These are phyloP conservation scores for Posidonia australis DNA, from an alignment of 106 monocot genomes.

Conservation along the genomic window DNA sequence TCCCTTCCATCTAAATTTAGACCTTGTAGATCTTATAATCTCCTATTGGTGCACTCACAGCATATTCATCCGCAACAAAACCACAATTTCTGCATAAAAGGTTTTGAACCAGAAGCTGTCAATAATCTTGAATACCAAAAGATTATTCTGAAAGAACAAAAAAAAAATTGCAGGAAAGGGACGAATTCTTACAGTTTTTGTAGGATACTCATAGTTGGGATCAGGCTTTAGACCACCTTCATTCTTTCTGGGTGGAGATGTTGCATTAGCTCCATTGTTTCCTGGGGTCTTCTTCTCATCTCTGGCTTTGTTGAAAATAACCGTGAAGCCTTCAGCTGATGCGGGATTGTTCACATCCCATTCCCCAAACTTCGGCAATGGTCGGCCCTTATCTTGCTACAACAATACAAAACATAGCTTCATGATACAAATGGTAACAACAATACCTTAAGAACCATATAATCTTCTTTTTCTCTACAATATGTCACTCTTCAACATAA, in stretches of 20 bases:
- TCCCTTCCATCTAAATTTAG: neutral
- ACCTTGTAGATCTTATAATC: neutral
- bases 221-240: constrained; percentile 18
- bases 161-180: neutral
- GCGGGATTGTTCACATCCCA: constrained; percentile 92
- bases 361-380: constrained; percentile 16
- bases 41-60: neutral
- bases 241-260: constrained; percentile 11
- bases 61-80: constrained; percentile 39
- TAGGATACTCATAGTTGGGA: constrained; percentile 20
- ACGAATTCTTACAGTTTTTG: constrained; percentile 27
- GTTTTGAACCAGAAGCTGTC: too few relatives aligned
- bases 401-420: too few relatives aligned
- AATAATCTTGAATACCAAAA: too few relatives aligned
- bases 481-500: too few relatives aligned
- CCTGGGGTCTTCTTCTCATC: constrained; percentile 57
- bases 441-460: too few relatives aligned
- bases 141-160: too few relatives aligned
- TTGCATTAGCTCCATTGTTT: neutral
- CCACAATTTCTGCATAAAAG: constrained; percentile 61
- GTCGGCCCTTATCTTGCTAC: neutral
- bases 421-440: too few relatives aligned
- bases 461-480: neutral
- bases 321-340: constrained; percentile 73
- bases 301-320: constrained; percentile 78